phyloP scores from a whole-genome alignment of 768 basidiomycete species.

The Suillus subaureus region DNA sequence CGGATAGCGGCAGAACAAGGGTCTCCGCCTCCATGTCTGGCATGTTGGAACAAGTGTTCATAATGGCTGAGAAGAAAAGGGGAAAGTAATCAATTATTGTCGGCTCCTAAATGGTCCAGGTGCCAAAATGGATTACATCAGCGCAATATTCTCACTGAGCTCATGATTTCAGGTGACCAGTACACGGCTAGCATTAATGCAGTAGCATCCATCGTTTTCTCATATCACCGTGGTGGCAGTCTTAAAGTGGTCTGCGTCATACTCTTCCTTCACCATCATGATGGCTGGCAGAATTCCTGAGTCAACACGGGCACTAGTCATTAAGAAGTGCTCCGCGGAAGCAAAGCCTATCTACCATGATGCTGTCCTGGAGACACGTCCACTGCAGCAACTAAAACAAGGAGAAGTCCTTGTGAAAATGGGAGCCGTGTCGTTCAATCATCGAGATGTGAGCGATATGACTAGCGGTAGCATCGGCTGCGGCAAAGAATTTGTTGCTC shows the following conservation, averaged over 20 bases:
- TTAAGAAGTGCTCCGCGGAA: constrained; percentile 44
- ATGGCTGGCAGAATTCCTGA: constrained; percentile 33
- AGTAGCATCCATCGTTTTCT: background rate
- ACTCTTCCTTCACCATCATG: background rate
- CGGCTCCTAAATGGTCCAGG: background rate
- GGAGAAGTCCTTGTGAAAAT: constrained; percentile 71
- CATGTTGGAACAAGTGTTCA: background rate
- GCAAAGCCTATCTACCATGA: constrained; percentile 56
- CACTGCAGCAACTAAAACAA: constrained; percentile 50
- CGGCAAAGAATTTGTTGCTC: background rate
- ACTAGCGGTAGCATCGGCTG: background rate
- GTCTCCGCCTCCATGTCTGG: constrained; percentile 40
- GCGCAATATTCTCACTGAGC: background rate
- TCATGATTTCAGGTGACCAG: background rate
- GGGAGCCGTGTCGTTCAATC: constrained; percentile 75
- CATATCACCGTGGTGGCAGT: background rate
- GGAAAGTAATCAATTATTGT: constrained; percentile 2
- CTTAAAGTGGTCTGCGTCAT: background rate
- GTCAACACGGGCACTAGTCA: constrained; percentile 48
- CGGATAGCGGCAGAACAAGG: constrained; percentile 42
- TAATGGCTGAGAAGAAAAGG: constrained; percentile 5
- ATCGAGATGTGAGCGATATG: constrained; percentile 56
- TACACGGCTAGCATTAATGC: background rate
- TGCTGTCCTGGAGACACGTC: constrained; percentile 50
- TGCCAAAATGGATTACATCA: background rate